Percentiles rank a stretch among this genome's conserved stretches.
Evolutionary conservation across 192 early-diverging fungal genomes (phyloP).

Genomic region (Linnemannia schmuckeri): DNA sequence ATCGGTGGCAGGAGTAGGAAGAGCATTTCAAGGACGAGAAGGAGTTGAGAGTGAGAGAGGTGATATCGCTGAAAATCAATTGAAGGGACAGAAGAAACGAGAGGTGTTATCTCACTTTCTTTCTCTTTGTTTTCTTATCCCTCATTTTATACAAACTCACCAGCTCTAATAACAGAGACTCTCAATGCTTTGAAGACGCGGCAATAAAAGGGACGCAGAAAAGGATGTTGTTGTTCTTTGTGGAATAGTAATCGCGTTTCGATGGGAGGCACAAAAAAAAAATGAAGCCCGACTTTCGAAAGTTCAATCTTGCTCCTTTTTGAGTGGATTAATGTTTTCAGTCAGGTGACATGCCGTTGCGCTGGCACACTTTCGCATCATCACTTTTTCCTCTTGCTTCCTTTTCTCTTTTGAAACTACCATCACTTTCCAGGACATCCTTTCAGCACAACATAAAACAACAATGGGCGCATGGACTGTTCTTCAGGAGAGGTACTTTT

Average conservation of each 20-base stretch:
- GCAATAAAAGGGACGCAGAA: background rate
- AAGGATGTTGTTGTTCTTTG: background rate
- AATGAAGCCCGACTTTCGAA: background rate
- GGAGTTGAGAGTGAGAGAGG: background rate
- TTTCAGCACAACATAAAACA: constrained; percentile 4
- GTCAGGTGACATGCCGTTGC: constrained; percentile 2
- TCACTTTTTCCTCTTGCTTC: background rate
- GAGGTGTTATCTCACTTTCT: background rate
- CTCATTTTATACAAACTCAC: background rate
- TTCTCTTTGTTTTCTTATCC: background rate
- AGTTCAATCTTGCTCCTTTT: background rate
- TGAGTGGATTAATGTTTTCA: background rate
- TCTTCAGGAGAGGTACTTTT: constrained; percentile 54
- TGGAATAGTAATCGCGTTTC: background rate
- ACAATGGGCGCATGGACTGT: constrained; percentile 57
- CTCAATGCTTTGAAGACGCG: background rate
- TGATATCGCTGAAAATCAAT: background rate
- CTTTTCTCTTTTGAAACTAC: background rate
- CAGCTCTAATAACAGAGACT: background rate
- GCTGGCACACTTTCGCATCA: background rate
- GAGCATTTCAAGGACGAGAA: background rate
- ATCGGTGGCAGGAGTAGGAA: background rate
- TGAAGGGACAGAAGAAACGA: background rate
- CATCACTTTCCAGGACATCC: constrained; percentile 9
- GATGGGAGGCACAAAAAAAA: background rate